Percentiles rank a stretch among this genome's conserved stretches.
Conservation (phyloP, 1,284 basidiomycete genomes). For the Ustanciosporium gigantosporum region DNA sequence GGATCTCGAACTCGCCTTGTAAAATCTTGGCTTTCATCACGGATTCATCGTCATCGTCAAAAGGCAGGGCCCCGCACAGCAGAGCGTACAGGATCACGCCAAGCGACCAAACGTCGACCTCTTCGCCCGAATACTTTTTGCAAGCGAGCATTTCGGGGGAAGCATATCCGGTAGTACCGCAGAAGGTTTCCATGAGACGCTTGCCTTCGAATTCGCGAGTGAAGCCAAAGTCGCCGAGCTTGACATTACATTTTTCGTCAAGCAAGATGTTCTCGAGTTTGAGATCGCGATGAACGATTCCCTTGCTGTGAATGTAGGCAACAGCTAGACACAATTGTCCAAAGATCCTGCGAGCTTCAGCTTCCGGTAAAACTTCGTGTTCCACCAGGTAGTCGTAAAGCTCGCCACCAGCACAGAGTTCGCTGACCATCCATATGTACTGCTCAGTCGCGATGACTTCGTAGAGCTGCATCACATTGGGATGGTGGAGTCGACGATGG, state of each 20-base stretch:
- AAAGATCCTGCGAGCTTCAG: slow-evolving; percentile 61
- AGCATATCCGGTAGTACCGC: slow-evolving; percentile 93
- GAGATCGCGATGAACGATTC: slow-evolving; percentile 63
- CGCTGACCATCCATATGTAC: slow-evolving; percentile 94
- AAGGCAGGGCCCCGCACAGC: slow-evolving; percentile 89
- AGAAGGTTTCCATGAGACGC: slow-evolving; percentile 86
- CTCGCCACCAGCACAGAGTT: slow-evolving; percentile 87
- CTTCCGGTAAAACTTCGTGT: slow-evolving; percentile 55
- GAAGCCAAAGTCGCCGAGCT: slow-evolving; percentile 91
- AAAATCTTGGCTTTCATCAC: slow-evolving; percentile 87
- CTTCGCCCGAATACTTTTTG: slow-evolving; percentile 87
- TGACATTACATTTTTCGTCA: slow-evolving; percentile 63
- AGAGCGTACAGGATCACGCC: slow-evolving; percentile 94
- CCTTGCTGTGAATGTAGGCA: slow-evolving; percentile 62
- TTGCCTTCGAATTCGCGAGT: slow-evolving; percentile 89
- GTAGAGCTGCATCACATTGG: slow-evolving; percentile 90
- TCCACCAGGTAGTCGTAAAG: slow-evolving; percentile 64
- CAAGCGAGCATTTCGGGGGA: slow-evolving; percentile 92
- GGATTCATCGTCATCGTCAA: slow-evolving; percentile 92
- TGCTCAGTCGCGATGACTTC: slow-evolving; percentile 96
- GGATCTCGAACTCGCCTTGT: slow-evolving; percentile 85
- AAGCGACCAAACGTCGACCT: slow-evolving; percentile 96
- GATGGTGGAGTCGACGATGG: slow-evolving; percentile 92
- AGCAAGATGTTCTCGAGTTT: slow-evolving; percentile 67
- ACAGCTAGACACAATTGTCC: slow-evolving; percentile 63